Base-by-base conservation (phyloP, 2,329 filamentous ascomycete genomes). In the Epichloe sibirici region DNA sequence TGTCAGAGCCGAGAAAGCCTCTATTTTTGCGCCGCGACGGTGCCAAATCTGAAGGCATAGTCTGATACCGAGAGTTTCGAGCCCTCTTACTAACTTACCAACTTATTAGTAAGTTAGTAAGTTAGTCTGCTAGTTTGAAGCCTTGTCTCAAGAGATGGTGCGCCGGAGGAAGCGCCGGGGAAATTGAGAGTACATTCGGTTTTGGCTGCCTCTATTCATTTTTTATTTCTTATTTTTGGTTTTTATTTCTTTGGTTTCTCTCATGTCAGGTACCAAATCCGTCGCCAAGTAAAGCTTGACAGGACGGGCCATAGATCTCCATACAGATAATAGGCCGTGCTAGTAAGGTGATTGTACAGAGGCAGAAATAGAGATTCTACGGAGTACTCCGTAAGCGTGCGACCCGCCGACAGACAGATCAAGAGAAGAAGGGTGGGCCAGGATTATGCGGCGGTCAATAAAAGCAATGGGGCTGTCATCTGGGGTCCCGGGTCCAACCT, bases 1-100 rank as follows among this genome's bases (percentile, higher is more conserved):
- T 76, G 59, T 77, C 72, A 40, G 67, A 66, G 56, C 74, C 75
- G 45, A 77, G 64, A 55, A 75, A 77, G 42, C 75, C 75, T 53
- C 74, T 72, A 55, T 77, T 78, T 47, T 65, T 66, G 54, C 62
- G 63, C 54, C 63, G 53, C 15, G 61, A 57, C 50, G 62, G 56
- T 49, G 55, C 58, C 45, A 62, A 60, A 51, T 65, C 59, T 48
- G 61, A 56, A 53, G 61, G 58, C 66, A 69, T 69, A 53, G 55
- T 52, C 31, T 37, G 23, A 9, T 6, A 8, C 35, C 11, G 35
- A 37, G n/a, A n/a, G 17, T 34, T 23, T 23, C n/a, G 2, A 37
- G 34, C 23, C 6, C 15, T 7, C 9, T 25, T 21, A 21, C 17
- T 21, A 21, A 21, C 17, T 21, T 21, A 21, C 17, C 2, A 21